Evolutionary conservation across 176 grass and related monocot genomes (phyloP), one percentile per base, ranked within the genome.

Genomic region (Triticum turgidum): DNA sequence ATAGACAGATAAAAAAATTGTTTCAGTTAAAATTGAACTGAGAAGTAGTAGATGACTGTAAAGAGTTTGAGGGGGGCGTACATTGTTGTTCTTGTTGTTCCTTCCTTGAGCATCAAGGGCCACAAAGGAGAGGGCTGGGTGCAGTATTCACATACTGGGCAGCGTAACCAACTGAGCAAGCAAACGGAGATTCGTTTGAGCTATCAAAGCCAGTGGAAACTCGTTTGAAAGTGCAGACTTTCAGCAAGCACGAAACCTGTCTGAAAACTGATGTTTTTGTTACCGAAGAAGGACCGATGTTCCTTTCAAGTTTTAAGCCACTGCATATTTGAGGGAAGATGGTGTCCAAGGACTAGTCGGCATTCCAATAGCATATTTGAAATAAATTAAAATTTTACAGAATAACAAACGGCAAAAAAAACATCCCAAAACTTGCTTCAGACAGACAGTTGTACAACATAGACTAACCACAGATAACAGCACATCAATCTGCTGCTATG

Each of bases 91-190:
- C 5, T 6, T 52, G 49, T 52, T 52, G 49, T 52, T 52, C 88
- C 47, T 83, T 86, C 14, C 80, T 86, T 87, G 84, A 11, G 80
- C 49, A 34, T 79, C 73, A 86, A 86, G 84, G 72, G 79, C 7
- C 29, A 69, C 14, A 82, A 90, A 90, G 80, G 72, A 49, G 62
- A 77, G 61, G 11, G 27, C 14, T 14, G 38, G 37, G 61, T 61
- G 33, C 82, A 84, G 30, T 78, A 38, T 52, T 64, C 65, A 37
- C 70, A 49, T 25, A 71, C 65, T 59, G 24, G 13, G 27, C 7
- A 67, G 45, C 34, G 27, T 42, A 64, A 65, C 51, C 64, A 82
- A 63, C n/a, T 35, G 73, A 73, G 42, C 29, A 90, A 79, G 89
- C 80, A 90, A 90, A 73, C 32, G 6, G 24, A 79, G 22, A 79